Conservation (phyloP, 2,329 filamentous ascomycete genomes). For the Alternaria viburni region DNA sequence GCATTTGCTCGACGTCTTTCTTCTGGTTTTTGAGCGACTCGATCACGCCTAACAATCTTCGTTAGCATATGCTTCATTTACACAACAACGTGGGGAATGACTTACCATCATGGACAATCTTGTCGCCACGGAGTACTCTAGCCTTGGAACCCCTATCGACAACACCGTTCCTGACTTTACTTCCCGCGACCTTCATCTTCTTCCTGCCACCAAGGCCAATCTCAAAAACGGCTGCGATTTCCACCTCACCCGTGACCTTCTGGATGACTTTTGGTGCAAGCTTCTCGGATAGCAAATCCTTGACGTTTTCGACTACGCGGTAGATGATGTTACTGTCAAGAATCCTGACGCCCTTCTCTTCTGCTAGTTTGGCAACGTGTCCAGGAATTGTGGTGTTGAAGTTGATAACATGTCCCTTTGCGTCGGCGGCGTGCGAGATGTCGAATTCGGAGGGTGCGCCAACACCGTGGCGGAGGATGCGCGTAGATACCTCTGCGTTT, state of each 20-base stretch:
- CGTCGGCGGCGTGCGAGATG: slow-evolving; percentile 81
- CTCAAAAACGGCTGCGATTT: slow-evolving; percentile 80
- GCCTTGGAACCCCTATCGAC: slow-evolving; percentile 70
- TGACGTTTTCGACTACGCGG: slow-evolving; percentile 75
- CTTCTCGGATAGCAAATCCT: slow-evolving; percentile 69
- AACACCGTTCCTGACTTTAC: slow-evolving; percentile 81
- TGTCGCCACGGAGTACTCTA: slow-evolving; percentile 72
- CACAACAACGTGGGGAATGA: slow-evolving; percentile 19
- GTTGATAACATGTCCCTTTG: slow-evolving; percentile 77
- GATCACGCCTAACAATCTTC: slow-evolving; percentile 67
- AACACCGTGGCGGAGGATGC: slow-evolving; percentile 77
- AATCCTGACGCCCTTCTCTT: slow-evolving; percentile 74
- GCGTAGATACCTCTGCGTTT: slow-evolving; percentile 80
- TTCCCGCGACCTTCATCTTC: slow-evolving; percentile 81
- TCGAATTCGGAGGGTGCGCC: slow-evolving; percentile 85
- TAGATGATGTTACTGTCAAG: slow-evolving; percentile 90
- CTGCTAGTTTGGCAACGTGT: slow-evolving; percentile 72
- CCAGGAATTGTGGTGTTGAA: slow-evolving; percentile 80
- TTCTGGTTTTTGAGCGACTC: slow-evolving; percentile 88
- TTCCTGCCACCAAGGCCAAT: slow-evolving; percentile 78
- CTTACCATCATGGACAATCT: slow-evolving; percentile 83
- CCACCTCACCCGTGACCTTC: slow-evolving; percentile 84
- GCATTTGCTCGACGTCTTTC: slow-evolving; percentile 88
- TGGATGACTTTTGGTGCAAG: slow-evolving; percentile 71
- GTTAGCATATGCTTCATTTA: slow-evolving; percentile 1